These are phyloP conservation scores for Austroboletus eburneus DNA, from an alignment of 768 basidiomycete genomes.

Conservation along the genomic window DNA sequence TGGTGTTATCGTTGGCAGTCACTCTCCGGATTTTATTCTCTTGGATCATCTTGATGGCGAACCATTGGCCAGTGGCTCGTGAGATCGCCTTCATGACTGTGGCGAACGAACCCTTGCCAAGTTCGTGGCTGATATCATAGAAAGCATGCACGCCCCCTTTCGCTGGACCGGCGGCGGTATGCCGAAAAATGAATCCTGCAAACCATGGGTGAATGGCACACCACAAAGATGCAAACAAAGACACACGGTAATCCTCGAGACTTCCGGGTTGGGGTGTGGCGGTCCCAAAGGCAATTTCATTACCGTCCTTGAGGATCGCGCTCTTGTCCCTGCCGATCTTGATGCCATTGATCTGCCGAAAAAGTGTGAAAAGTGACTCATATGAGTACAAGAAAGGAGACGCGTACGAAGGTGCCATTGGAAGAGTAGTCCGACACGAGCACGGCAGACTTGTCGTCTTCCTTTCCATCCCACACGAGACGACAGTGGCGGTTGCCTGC, in stretches of 20 bases:
- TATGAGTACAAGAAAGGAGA: slow-evolving; percentile 1
- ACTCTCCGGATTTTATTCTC: slow-evolving; percentile 42
- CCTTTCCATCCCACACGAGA: slow-evolving; percentile 34
- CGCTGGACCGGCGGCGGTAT: slow-evolving; percentile 48
- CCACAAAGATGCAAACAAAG: not conserved
- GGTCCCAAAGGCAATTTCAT: slow-evolving; percentile 84
- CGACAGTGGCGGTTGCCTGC: slow-evolving; percentile 39
- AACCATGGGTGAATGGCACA: not conserved
- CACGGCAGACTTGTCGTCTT: slow-evolving; percentile 30
- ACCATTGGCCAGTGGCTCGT: slow-evolving; percentile 64
- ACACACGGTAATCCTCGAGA: slow-evolving; percentile 74
- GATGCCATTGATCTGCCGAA: slow-evolving; percentile 36
- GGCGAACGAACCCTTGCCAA: slow-evolving; percentile 91
- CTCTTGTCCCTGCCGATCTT: slow-evolving; percentile 38
- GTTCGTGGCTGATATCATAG: slow-evolving; percentile 65
- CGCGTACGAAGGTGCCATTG: slow-evolving; percentile 42
- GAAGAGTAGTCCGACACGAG: slow-evolving; percentile 35
- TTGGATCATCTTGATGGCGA: slow-evolving; percentile 87
- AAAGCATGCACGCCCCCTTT: slow-evolving; percentile 53
- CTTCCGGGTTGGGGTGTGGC: slow-evolving; percentile 40
- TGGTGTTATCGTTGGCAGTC: slow-evolving; percentile 28
- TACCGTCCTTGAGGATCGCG: slow-evolving; percentile 54
- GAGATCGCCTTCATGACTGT: slow-evolving; percentile 82
- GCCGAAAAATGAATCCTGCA: slow-evolving; percentile 74
- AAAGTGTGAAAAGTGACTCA: not conserved